phyloP scores from a whole-genome alignment of 2,329 filamentous ascomycete genomes.

The Ampelomyces quisqualis region DNA sequence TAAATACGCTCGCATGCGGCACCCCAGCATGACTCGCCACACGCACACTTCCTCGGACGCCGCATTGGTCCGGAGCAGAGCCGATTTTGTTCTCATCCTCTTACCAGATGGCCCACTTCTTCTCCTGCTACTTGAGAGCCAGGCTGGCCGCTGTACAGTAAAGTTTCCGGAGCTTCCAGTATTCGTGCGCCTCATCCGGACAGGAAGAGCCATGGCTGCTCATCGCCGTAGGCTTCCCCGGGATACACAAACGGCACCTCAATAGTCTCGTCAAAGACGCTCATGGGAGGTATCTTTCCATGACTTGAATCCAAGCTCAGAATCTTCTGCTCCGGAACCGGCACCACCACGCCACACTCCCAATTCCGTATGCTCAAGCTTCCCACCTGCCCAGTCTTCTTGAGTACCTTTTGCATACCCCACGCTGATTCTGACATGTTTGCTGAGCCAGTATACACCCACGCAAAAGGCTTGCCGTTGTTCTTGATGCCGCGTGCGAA shows the following conservation, averaged over 20 bases:
- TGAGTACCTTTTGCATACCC: constrained; percentile 76
- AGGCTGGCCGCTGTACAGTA: too few species aligned
- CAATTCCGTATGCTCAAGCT: constrained; percentile 82
- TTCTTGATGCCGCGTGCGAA: constrained; percentile 36
- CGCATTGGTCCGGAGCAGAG: constrained; percentile 25
- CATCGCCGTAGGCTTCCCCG: constrained; percentile 52
- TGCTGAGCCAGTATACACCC: constrained; percentile 85
- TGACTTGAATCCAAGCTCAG: constrained; percentile 7
- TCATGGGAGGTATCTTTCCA: constrained; percentile 39
- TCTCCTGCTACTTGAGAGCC: too few species aligned
- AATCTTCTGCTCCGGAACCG: constrained; percentile 46
- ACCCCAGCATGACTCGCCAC: too few species aligned
- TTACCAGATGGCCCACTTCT: not conserved
- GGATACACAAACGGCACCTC: constrained; percentile 67
- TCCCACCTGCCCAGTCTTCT: constrained; percentile 60
- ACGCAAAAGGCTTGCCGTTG: constrained; percentile 54
- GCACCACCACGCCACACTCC: constrained; percentile 88
- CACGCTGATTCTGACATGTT: constrained; percentile 94
- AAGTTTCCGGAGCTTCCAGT: not conserved
- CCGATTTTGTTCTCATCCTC: not conserved
- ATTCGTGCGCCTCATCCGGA: constrained; percentile 10
- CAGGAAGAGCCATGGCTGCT: constrained; percentile 50
- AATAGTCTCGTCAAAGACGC: constrained; percentile 57
- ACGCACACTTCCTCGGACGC: constrained; percentile 14
- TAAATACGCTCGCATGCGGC: too few species aligned